Conservation (phyloP, 192 early-diverging fungal species). For the Coemansia sp. region DNA sequence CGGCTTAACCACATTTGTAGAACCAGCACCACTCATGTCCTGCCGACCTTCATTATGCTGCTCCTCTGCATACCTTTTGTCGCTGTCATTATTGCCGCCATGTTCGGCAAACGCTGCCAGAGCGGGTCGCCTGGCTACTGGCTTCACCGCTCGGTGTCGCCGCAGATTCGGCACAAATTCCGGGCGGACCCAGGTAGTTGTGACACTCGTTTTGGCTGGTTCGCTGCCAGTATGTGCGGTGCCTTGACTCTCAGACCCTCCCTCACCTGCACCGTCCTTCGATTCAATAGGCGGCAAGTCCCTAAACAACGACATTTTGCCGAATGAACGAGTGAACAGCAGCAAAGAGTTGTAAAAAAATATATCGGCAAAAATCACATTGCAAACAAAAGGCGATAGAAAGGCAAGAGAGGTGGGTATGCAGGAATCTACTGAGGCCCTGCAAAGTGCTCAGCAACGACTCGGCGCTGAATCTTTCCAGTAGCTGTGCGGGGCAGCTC, state of each 20-base stretch:
- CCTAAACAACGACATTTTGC: constrained; percentile 44
- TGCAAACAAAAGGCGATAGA: neutral
- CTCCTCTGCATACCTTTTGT: neutral
- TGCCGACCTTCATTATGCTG: no score
- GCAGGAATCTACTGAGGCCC: constrained; percentile 32
- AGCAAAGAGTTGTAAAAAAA: constrained; percentile 3
- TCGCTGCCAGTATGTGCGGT: neutral
- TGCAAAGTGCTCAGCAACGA: constrained; percentile 65
- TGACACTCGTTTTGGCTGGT: neutral
- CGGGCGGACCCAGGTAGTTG: constrained; percentile 23
- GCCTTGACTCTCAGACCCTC: neutral
- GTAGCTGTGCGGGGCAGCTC: constrained; percentile 75
- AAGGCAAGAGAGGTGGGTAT: neutral
- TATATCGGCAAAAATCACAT: neutral
- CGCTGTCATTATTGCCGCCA: neutral
- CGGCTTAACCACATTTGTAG: neutral
- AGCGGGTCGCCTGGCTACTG: neutral
- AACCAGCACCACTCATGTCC: neutral
- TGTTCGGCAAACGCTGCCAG: neutral
- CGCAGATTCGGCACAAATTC: constrained; percentile 40
- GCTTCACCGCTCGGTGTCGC: constrained; percentile 13
- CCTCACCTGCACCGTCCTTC: neutral
- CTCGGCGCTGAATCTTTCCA: constrained; percentile 72
- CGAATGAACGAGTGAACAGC: neutral
- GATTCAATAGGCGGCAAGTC: constrained; percentile 42